These are phyloP conservation scores for Naematelia encephala DNA, from an alignment of 768 basidiomycete genomes.

Conservation along the genomic window DNA sequence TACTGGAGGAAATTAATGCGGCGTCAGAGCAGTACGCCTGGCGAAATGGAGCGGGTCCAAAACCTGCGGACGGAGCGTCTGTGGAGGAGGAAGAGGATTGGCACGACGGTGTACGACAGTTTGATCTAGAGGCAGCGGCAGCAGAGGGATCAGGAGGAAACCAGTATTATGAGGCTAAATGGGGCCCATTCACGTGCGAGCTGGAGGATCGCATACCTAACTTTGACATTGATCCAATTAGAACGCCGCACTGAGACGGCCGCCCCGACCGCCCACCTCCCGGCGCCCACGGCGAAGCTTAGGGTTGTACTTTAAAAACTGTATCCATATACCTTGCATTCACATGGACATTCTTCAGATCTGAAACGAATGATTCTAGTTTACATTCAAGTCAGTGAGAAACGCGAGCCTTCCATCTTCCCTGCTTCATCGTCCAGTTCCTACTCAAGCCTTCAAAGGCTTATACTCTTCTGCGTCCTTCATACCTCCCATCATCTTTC, in stretches of 20 bases:
- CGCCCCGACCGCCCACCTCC: no score
- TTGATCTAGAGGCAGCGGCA: slow-evolving; percentile 1
- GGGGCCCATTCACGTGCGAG: slow-evolving; percentile 13
- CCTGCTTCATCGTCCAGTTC: no score
- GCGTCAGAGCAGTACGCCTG: slow-evolving; percentile 9
- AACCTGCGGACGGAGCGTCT: neutral
- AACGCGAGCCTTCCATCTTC: no score
- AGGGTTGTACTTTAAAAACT: no score
- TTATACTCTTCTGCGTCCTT: no score
- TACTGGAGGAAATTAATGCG: neutral
- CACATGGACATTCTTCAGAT: no score
- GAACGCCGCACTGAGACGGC: neutral
- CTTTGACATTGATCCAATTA: slow-evolving; percentile 7
- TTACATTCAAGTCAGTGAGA: no score
- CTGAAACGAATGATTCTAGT: no score
- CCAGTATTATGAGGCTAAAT: slow-evolving; percentile 12
- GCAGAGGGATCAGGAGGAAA: slow-evolving; percentile 9
- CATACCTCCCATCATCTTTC: no score
- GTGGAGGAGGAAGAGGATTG: slow-evolving; percentile 4
- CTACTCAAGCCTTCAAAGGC: no score
- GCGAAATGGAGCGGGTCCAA: neutral
- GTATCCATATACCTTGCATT: no score
- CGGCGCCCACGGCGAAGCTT: no score
- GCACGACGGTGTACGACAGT: neutral
- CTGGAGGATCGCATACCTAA: slow-evolving; percentile 7